These are phyloP conservation scores for Rosa chinensis DNA, from an alignment of 306 rosid species.

Conservation along the genomic window DNA sequence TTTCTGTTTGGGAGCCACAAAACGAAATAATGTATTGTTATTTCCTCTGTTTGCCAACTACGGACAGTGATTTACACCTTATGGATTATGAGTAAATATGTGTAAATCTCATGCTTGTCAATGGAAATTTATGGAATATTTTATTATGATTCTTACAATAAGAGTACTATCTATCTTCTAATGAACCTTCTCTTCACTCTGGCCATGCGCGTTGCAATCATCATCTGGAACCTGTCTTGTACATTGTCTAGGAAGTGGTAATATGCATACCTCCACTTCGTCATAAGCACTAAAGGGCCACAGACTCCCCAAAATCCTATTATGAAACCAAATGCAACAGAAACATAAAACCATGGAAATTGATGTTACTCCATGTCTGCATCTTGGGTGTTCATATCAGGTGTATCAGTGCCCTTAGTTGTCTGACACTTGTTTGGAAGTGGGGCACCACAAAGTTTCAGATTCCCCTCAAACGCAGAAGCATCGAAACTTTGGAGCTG, in stretches of 20 bases:
- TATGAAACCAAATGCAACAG: conserved; percentile 2
- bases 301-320: conserved; percentile 4
- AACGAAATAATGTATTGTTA: neutral
- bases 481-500: conserved; percentile 1
- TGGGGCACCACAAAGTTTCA: conserved; percentile 7
- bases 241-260: neutral
- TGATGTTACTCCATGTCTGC: neutral
- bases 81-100: neutral
- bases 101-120: neutral
- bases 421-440: neutral
- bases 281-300: neutral
- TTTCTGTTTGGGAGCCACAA: neutral
- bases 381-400: neutral
- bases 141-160: neutral
- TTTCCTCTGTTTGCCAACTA: neutral
- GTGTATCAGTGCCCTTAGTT: neutral
- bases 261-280: neutral
- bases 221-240: neutral
- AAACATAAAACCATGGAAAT: neutral
- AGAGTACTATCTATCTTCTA: neutral
- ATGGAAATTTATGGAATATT: neutral
- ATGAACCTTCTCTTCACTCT: neutral
- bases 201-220: neutral
- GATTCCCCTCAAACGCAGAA: conserved; percentile 13
- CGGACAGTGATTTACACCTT: neutral